Evolutionary conservation across 2,329 filamentous ascomycete species (phyloP), one percentile per base, ranked within the genome.

Genomic region (Colletotrichum musae): DNA sequence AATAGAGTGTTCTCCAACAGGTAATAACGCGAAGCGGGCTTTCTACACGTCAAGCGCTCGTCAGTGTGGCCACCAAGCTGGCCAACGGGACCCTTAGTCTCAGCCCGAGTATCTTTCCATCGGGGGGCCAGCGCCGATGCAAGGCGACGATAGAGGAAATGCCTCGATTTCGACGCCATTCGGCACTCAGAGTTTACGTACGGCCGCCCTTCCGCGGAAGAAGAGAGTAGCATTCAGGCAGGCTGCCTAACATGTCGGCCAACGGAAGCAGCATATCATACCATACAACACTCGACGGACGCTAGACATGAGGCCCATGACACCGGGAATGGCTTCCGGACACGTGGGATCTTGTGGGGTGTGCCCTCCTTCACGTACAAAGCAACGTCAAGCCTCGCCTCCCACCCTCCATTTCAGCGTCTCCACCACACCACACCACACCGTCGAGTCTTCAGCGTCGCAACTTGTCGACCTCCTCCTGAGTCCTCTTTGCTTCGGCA

Each of bases 311-410:
- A 32, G 28, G 53, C 53, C 47, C 60, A 64, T 53, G 50, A 32
- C 54, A 53, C 66, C 61, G 61, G 66, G 50, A 65, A 21, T 12
- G 32, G n/a, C 56, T 69, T 60, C 66, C 62, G 62, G 48, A 57
- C 66, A 69, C 61, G 66, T 69, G 62, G 66, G 56, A 69, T 57
- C 48, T 59, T 66, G 66, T 39, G 66, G 61, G 64, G 45, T 52
- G 43, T 60, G 62, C 48, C 56, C 61, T 69, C 32, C 61, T 60
- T 60, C 41, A 68, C 66, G 54, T 43, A 13, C 48, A 36, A 45
- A 54, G 48, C 61, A 59, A 69, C 48, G 48, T 65, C 62, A 50
- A 54, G 60, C 16, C 48, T 65, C 54, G 54, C 54, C 28, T 51
- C n/a, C 57, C 57, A 45, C 43, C 58, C 52, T 45, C 26, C 26